Base-by-base conservation (phyloP, 1,284 basidiomycete genomes). In the Trametes sp. region DNA sequence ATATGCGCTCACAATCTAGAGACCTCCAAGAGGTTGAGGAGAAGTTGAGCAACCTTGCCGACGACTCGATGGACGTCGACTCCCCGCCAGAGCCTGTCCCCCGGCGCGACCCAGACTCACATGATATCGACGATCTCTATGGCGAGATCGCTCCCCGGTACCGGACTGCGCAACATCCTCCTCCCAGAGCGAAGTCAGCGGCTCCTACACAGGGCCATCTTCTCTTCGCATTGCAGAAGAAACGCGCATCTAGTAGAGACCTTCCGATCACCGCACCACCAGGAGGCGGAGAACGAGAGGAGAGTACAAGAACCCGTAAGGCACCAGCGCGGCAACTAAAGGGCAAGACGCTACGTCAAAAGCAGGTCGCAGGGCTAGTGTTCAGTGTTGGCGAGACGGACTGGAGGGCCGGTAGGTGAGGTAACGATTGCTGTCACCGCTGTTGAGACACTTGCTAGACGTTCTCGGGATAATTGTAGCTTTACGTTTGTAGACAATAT, bases 121-220 rank as follows among this genome's bases (percentile, higher is more conserved):
- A 63, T 50, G 55, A 66, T 26, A 64, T 61, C 44, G 59, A 64
- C 29, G 63, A 63, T 52, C 46, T 65, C 33, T 64, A 65, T 28
- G 61, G 64, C 23, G 61, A 64, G 31, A 29, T 65, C 45, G 63
- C 66, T 4, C 66, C 58, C 5, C 49, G 36, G 14, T 60, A 55
- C 44, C 55, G 35, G 4, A 42, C 21, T 26, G 21, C 14, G 16
- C 58, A 29, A 10, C 38, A 55, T 10, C 33, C 16, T 33, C 21
- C 26, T 29, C 33, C 41, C 21, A 23, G 46, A 16, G 24, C 26
- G 14, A 28, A 46, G n/a, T 48, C 51, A 4, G 8, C 41, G 19
- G 29, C 49, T 10, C 31, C 48, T 8, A 7, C 49, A 2, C 31
- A 9, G 50, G 33, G 21, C 10, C 49, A 9, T n/a, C 55, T 62